Evolutionary conservation across 2,329 filamentous ascomycete species (phyloP).

Genomic region (Xylariaceae sp.): DNA sequence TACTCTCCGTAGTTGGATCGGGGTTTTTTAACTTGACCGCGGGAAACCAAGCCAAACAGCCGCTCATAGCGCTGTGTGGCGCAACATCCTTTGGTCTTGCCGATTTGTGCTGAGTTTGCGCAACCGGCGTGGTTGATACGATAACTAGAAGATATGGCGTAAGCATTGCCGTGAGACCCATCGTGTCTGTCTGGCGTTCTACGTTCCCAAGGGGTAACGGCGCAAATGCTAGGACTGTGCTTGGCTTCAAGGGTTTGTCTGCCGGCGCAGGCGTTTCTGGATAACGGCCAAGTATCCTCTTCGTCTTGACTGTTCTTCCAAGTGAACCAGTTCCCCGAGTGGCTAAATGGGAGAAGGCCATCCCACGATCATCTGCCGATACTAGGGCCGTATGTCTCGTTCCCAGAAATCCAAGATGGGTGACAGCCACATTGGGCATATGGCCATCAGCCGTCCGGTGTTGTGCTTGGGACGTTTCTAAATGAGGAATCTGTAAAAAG

Average conservation of each 20-base stretch:
- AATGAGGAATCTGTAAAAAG: conserved; percentile 79
- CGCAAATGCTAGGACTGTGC: conserved; percentile 88
- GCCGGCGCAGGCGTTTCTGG: conserved; percentile 60
- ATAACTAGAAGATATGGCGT: conserved; percentile 95
- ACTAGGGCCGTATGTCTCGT: conserved; percentile 91
- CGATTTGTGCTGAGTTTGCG: conserved; percentile 93
- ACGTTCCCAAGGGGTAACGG: conserved; percentile 90
- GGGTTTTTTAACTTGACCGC: conserved; percentile 83
- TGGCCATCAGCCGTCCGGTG: conserved; percentile 75
- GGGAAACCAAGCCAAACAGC: conserved; percentile 94
- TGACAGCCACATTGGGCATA: conserved; percentile 67
- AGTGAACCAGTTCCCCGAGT: conserved; percentile 84
- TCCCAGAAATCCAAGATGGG: conserved; percentile 91
- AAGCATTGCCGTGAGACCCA: conserved; percentile 90
- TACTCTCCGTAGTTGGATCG: conserved; percentile 60
- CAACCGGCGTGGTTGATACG: conserved; percentile 92
- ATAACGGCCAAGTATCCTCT: conserved; percentile 85
- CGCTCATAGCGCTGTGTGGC: conserved; percentile 86
- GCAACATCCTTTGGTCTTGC: conserved; percentile 85
- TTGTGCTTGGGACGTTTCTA: conserved; percentile 61
- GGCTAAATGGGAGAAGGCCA: conserved; percentile 97
- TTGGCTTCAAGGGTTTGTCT: conserved; percentile 74
- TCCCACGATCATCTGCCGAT: conserved; percentile 88
- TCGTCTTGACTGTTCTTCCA: conserved; percentile 80
- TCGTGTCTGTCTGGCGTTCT: conserved; percentile 76